phyloP scores from a whole-genome alignment of 495 filamentous ascomycete genomes.

The Saxophila tyrrhenica region DNA sequence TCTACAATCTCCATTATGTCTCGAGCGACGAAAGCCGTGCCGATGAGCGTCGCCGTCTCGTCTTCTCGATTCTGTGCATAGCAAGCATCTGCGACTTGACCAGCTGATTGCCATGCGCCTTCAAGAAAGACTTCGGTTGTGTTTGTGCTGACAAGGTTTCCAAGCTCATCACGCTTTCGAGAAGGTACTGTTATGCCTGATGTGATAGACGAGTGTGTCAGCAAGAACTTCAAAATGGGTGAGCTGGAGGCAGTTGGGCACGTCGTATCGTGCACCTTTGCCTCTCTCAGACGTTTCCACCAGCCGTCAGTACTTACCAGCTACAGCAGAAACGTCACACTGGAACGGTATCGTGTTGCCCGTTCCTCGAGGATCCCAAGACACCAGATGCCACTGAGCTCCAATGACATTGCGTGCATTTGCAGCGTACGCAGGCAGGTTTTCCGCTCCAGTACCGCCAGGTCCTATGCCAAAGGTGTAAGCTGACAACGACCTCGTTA shows the following conservation, averaged over 20 bases:
- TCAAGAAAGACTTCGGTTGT: background rate
- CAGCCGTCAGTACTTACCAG: too few species aligned
- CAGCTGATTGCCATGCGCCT: background rate
- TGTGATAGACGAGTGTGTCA: too few species aligned
- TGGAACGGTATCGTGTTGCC: constrained; percentile 1
- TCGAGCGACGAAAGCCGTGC: constrained; percentile 9
- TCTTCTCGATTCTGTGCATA: background rate
- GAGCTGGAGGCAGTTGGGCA: too few species aligned
- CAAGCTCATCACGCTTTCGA: too few species aligned
- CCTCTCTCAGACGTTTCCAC: too few species aligned
- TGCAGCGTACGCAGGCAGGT: constrained; percentile 8
- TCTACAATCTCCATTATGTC: constrained; percentile 13
- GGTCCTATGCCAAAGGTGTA: too few species aligned
- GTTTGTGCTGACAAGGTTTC: background rate
- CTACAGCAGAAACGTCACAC: too few species aligned
- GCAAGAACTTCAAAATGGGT: too few species aligned
- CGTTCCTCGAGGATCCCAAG: constrained; percentile 32
- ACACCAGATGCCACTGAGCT: constrained; percentile 43
- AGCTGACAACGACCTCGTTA: too few species aligned
- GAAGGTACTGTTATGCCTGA: too few species aligned
- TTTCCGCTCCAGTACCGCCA: constrained; percentile 31
- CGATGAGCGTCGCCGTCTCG: background rate
- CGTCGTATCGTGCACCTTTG: too few species aligned
- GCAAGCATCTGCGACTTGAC: background rate
- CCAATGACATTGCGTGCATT: constrained; percentile 8